Evolutionary conservation across 805 yeast species (phyloP).

Genomic region (Wickerhamomyces canadensis): DNA sequence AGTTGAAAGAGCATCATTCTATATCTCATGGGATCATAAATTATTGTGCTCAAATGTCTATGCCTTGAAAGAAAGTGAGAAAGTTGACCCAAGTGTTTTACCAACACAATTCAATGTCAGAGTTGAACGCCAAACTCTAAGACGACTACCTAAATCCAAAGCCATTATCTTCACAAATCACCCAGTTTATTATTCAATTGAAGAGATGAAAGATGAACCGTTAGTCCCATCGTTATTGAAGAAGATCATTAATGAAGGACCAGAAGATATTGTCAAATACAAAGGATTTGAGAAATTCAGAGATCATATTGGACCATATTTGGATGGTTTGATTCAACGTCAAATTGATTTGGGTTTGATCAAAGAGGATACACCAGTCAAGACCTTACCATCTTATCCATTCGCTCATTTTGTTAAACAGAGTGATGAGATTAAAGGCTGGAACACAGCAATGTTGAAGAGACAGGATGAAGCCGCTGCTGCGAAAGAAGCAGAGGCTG

Average conservation of each 20-base stretch:
- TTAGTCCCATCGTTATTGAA: constrained; percentile 59
- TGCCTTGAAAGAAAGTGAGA: constrained; percentile 39
- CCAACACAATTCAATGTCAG: constrained; percentile 59
- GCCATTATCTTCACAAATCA: constrained; percentile 74
- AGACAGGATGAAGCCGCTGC: constrained; percentile 16
- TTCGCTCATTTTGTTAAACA: constrained; percentile 49
- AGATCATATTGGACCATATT: constrained; percentile 53
- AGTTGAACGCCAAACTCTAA: constrained; percentile 67
- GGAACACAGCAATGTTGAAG: constrained; percentile 29
- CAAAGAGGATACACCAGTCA: constrained; percentile 47
- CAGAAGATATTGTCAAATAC: constrained; percentile 58
- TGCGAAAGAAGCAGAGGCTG: neutral
- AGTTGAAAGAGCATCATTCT: constrained; percentile 74
- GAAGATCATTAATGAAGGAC: constrained; percentile 61
- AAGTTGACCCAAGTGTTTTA: constrained; percentile 36
- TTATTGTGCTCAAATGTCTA: constrained; percentile 52
- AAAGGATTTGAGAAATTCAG: constrained; percentile 55
- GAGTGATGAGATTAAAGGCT: constrained; percentile 33
- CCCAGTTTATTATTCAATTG: constrained; percentile 72
- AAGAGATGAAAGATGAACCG: constrained; percentile 80
- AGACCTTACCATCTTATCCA: constrained; percentile 56
- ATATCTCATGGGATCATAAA: constrained; percentile 68
- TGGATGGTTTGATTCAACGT: constrained; percentile 50
- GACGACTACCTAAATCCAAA: constrained; percentile 56
- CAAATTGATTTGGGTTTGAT: constrained; percentile 56